Conservation (phyloP, 2,329 filamentous ascomycete genomes). For the Sporothrix schenckii region DNA sequence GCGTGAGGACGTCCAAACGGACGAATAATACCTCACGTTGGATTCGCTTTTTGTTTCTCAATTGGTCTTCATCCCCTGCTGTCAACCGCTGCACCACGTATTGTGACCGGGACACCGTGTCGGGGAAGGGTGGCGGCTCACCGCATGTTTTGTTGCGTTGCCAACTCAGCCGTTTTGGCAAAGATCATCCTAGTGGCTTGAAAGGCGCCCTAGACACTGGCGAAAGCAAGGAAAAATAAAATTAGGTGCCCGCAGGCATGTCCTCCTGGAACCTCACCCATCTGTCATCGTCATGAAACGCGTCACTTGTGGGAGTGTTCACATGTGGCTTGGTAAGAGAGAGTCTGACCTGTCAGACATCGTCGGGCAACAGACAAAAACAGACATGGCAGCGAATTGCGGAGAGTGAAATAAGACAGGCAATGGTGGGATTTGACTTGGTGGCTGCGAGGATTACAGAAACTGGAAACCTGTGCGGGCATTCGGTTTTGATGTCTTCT, state of each 20-base stretch:
- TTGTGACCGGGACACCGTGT: neutral
- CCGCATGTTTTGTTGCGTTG: conserved; percentile 23
- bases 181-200: neutral
- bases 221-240: neutral
- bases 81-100: neutral
- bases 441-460: conserved; percentile 8
- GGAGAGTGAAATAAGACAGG: neutral
- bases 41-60: conserved; percentile 2
- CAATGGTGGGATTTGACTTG: neutral
- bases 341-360: neutral
- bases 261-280: neutral
- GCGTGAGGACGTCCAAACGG: neutral
- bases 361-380: neutral
- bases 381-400: too few species aligned
- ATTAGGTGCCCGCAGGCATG: neutral
- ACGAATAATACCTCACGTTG: neutral
- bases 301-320: neutral
- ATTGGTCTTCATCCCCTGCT: neutral
- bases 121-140: conserved; percentile 5
- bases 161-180: neutral
- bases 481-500: conserved; percentile 1
- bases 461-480: too few species aligned
- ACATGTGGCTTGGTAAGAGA: neutral
- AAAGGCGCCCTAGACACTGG: neutral
- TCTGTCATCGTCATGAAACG: conserved; percentile 19